Percentiles rank a stretch among this genome's conserved stretches.
phyloP scores from a whole-genome alignment of 306 rosid species.

The Lathyrus tuberosus region DNA sequence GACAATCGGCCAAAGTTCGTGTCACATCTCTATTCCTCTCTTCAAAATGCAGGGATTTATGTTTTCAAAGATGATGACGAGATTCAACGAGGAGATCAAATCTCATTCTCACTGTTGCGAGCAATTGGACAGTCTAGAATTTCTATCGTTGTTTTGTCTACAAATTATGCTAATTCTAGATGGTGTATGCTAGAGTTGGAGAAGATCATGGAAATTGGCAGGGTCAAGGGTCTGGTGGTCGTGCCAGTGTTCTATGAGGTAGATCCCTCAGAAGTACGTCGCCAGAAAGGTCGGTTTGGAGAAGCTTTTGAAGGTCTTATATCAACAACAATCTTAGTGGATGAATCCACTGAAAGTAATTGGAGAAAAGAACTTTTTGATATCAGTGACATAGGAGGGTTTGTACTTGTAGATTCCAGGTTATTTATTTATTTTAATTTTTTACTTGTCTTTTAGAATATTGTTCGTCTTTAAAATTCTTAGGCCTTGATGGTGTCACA shows the following conservation, averaged over 20 bases:
- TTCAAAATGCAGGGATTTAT: slow-evolving; percentile 17
- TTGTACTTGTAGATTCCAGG: background rate
- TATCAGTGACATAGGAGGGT: slow-evolving; percentile 12
- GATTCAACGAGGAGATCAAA: too few species aligned
- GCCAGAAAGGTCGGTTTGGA: background rate
- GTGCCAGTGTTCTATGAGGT: slow-evolving; percentile 14
- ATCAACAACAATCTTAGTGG: background rate
- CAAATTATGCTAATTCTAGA: slow-evolving; percentile 18
- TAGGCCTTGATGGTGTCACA: too few species aligned
- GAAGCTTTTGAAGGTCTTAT: background rate
- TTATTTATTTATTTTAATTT: too few species aligned
- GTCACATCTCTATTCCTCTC: background rate
- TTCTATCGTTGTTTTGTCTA: slow-evolving; percentile 26
- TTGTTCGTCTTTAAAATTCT: too few species aligned
- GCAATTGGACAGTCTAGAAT: slow-evolving; percentile 15
- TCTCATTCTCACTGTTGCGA: too few species aligned
- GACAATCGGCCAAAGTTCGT: background rate
- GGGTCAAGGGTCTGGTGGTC: background rate
- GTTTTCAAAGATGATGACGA: too few species aligned
- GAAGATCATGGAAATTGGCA: slow-evolving; percentile 6
- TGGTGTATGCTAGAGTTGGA: slow-evolving; percentile 35
- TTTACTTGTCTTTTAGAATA: too few species aligned
- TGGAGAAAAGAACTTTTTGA: background rate
- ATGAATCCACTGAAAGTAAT: background rate
- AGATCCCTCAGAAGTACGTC: slow-evolving; percentile 19